phyloP scores from a whole-genome alignment of 345 rosid genomes.

The Melaleuca quinquenervia region DNA sequence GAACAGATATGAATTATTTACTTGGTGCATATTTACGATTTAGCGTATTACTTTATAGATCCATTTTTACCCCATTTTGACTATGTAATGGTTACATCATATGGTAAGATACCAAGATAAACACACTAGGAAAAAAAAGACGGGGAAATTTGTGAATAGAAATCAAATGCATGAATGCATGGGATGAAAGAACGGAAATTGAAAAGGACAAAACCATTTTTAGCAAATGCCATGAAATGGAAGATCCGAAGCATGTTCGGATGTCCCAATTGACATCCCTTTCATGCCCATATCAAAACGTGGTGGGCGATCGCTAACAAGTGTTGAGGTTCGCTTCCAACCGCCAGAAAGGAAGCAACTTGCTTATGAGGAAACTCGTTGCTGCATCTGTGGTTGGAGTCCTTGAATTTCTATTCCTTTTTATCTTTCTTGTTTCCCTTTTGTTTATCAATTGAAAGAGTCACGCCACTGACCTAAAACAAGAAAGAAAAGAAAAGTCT shows the following conservation, averaged over 20 bases:
- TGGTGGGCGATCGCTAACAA: neutral
- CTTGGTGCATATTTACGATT: neutral
- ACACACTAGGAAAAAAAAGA: neutral
- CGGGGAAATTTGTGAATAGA: neutral
- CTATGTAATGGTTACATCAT: neutral
- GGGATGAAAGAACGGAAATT: neutral
- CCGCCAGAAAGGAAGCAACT: neutral
- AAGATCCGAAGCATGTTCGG: neutral
- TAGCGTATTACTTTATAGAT: neutral
- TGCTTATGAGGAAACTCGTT: neutral
- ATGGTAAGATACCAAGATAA: neutral
- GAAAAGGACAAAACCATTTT: neutral
- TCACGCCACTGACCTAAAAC: neutral
- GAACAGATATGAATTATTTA: neutral
- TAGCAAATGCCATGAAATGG: neutral
- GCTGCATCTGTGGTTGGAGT: neutral
- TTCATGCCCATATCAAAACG: neutral
- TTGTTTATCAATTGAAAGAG: neutral
- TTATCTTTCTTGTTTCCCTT: neutral
- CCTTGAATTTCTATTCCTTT: neutral
- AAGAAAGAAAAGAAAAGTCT: neutral
- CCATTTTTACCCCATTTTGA: neutral
- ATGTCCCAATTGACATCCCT: slow-evolving; percentile 1
- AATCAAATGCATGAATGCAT: neutral
- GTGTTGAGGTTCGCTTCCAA: neutral